Evolutionary conservation across 176 grass and related monocot species (phyloP).

Genomic region (Cymbopogon citratus): DNA sequence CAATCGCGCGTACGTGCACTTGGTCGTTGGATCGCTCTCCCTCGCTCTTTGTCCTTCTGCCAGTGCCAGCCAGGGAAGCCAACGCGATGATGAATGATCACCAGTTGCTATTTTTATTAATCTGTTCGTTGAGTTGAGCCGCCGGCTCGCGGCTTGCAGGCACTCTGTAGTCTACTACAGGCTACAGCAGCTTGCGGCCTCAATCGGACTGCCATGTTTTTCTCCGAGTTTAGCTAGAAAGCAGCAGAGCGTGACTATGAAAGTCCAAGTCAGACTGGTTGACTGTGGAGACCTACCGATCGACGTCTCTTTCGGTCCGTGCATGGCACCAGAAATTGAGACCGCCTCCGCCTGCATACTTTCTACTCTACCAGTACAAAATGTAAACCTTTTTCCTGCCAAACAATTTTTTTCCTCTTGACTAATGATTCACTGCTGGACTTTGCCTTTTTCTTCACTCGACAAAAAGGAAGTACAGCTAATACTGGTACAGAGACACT

Average conservation of each 20-base stretch:
- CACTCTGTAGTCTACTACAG: background rate
- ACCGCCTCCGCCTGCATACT: background rate
- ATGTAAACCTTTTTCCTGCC: background rate
- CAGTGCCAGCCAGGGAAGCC: background rate
- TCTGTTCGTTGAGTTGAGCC: background rate
- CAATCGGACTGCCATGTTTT: background rate
- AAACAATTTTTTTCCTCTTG: background rate
- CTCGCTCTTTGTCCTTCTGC: no score
- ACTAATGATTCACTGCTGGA: background rate
- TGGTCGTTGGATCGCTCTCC: background rate
- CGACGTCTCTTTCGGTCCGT: slow-evolving; percentile 12
- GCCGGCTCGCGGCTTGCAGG: background rate
- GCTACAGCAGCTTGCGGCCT: background rate
- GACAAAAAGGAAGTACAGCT: background rate
- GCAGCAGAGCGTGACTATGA: slow-evolving; percentile 10
- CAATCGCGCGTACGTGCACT: slow-evolving; percentile 17
- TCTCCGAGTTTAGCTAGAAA: background rate
- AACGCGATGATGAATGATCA: background rate
- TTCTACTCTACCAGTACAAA: background rate
- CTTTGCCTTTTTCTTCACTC: no score
- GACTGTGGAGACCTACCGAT: background rate
- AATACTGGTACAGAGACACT: background rate
- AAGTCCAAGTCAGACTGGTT: slow-evolving; percentile 24
- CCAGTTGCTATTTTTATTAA: background rate
- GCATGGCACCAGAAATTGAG: slow-evolving; percentile 2